Conservation (phyloP, 371 early-diverging fungal species). For the Lichtheimia ornata region DNA sequence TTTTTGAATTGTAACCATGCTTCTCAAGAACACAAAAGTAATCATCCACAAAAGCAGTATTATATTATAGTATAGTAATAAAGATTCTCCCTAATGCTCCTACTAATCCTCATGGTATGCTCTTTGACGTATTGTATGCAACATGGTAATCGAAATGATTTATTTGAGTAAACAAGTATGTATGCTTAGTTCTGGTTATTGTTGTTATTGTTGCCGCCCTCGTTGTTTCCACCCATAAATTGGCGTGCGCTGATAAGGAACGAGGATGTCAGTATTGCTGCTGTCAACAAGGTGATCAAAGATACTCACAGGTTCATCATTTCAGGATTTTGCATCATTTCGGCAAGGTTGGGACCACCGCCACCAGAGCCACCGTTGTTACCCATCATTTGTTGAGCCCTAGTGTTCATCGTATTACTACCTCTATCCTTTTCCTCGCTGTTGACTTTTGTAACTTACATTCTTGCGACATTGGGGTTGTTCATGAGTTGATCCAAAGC, state of each 20-base stretch:
- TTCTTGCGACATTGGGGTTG: conserved; percentile 84
- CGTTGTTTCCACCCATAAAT: conserved; percentile 59
- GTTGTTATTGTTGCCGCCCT: conserved; percentile 15
- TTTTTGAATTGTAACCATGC: no score
- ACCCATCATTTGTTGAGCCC: conserved; percentile 81
- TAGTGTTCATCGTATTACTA: conserved; percentile 16
- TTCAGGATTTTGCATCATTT: conserved; percentile 81
- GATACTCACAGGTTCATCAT: conserved; percentile 69
- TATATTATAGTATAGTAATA: no score
- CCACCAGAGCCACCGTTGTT: conserved; percentile 19
- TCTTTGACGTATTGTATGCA: no score
- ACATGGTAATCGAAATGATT: no score
- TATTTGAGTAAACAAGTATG: no score
- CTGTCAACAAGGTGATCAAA: not conserved
- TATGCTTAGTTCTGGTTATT: not conserved
- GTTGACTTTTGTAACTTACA: conserved; percentile 54
- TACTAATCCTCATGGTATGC: no score
- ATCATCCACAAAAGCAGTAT: no score
- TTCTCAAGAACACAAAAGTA: no score
- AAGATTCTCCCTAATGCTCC: no score
- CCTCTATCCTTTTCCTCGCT: not conserved
- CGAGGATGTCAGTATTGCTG: not conserved
- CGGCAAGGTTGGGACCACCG: conserved; percentile 57
- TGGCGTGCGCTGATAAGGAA: conserved; percentile 62
- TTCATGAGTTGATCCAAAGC: conserved; percentile 82